phyloP scores from a whole-genome alignment of 345 rosid species.

The Hevea brasiliensis region DNA sequence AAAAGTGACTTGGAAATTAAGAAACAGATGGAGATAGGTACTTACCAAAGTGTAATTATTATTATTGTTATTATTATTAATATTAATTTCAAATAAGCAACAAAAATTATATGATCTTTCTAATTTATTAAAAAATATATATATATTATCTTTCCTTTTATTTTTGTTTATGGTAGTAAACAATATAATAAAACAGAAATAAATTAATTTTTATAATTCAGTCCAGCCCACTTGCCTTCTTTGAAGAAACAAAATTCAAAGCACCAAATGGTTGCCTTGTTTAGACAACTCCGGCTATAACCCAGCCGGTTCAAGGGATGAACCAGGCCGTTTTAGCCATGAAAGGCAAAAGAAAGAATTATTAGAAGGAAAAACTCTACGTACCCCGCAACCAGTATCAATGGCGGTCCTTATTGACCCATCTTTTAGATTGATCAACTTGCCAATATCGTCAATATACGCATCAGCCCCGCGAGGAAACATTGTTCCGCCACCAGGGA shows the following conservation, averaged over 20 bases:
- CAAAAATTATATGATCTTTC: no score
- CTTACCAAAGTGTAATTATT: neutral
- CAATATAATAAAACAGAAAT: no score
- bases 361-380: conserved; percentile 25
- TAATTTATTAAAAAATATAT: no score
- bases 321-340: neutral
- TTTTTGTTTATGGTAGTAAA: no score
- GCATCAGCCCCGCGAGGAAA: conserved; percentile 87
- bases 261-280: neutral
- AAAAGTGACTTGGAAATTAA: no score
- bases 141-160: no score
- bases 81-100: no score
- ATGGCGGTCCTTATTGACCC: conserved; percentile 90
- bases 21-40: no score
- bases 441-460: conserved; percentile 74
- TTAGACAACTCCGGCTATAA: neutral
- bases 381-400: conserved; percentile 98
- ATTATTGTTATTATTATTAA: no score
- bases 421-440: conserved; percentile 69
- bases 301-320: conserved; percentile 5
- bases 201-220: no score
- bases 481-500: conserved; percentile 99
- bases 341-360: no score
- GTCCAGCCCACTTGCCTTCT: no score
- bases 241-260: neutral